Base-by-base conservation (phyloP, 1,284 basidiomycete species). In the Pulchroboletus neoregius region DNA sequence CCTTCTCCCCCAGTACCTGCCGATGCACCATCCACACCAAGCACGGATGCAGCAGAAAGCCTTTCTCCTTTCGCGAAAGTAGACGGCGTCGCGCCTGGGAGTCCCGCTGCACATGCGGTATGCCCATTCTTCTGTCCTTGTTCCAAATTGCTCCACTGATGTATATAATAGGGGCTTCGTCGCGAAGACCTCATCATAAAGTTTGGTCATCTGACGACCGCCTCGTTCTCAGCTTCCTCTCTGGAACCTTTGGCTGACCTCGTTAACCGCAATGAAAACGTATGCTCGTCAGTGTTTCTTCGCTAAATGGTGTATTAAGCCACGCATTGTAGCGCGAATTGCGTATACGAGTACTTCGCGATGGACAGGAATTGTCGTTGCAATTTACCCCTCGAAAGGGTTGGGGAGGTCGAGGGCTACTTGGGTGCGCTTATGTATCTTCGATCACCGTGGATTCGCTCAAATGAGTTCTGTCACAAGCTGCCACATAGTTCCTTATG, bases 21-120 rank as follows among this genome's bases (percentile, higher is more conserved):
- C 1, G 34, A 43, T 16, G 35, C 15, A 9, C 13, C 53, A 10
- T 39, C 51, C 12, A 28, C 38, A 10, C 31, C 50, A 12, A 38
- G 13, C 9, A 33, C 35, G 1, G 36, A 20, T 12, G 57, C 60
- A 6, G 67, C 64, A 23, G 51, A 49, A 35, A 42, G 3, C 5
- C 32, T 52, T 18, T 40, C 41, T 24, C 79, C 87, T 1, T 88
- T 94, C 60, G 91, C 91, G 0, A 82, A 71, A 58, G 87, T 94
- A 7, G 82, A 92, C 55, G 79, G 74, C 5, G 84, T 94, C 13
- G 82, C 86, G 0, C 82, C 84, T 0, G 73, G 71, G 5, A 90
- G 89, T 67, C 92, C 89, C 7, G 90, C 91, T 18, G 78, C 80
- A 10, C 72, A 82, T 56, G 84, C 90, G 33, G 91, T 93, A 64